These are phyloP conservation scores for Aspergillus ochraceus DNA, from an alignment of 2,329 filamentous ascomycete genomes.

Conservation along the genomic window DNA sequence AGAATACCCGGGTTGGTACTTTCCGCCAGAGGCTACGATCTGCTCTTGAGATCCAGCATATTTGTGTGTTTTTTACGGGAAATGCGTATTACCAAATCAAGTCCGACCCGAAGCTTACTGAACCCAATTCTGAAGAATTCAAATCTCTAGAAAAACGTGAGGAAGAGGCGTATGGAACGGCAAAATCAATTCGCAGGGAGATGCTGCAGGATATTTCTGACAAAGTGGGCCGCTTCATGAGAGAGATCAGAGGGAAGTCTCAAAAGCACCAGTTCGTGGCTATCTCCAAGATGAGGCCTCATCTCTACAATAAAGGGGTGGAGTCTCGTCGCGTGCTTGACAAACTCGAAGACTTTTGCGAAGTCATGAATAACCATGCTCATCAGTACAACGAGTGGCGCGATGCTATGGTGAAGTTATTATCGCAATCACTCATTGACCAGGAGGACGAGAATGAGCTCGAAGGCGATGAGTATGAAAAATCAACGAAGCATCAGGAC, in stretches of 20 bases:
- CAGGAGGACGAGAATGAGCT: constrained; percentile 73
- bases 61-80: constrained; percentile 79
- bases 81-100: constrained; percentile 85
- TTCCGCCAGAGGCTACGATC: constrained; percentile 67
- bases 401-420: constrained; percentile 67
- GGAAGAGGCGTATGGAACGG: constrained; percentile 70
- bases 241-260: constrained; percentile 56
- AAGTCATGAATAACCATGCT: constrained; percentile 70
- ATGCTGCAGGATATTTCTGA: constrained; percentile 62
- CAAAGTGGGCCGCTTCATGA: constrained; percentile 67
- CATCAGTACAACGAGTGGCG: constrained; percentile 73
- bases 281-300: constrained; percentile 61
- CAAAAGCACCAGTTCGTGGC: constrained; percentile 58
- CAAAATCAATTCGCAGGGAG: constrained; percentile 75
- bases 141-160: constrained; percentile 68
- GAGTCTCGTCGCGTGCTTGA: constrained; percentile 69
- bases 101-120: constrained; percentile 63
- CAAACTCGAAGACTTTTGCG: constrained; percentile 64
- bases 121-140: constrained; percentile 67
- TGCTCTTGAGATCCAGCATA: constrained; percentile 77
- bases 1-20: constrained; percentile 53
- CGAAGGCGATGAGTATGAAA: constrained; percentile 86
- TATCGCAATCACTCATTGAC: constrained; percentile 76
- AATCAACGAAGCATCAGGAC: constrained; percentile 84
- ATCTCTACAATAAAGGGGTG: constrained; percentile 63